phyloP scores from a whole-genome alignment of 1,139 yeast genomes.

The Saccharomycopsis crataegensis region DNA sequence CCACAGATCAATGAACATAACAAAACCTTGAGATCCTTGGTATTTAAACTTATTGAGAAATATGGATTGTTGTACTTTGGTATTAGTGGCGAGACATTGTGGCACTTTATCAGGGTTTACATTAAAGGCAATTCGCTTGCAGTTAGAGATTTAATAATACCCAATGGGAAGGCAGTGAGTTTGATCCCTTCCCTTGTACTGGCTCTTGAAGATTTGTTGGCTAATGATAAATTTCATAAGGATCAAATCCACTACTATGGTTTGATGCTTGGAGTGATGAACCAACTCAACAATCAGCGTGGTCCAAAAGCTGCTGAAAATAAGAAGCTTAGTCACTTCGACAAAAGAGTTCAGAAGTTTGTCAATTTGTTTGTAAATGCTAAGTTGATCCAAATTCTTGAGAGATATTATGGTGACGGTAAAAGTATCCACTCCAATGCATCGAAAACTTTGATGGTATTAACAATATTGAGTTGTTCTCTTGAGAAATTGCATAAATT shows the following conservation, averaged over 20 bases:
- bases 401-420: slow-evolving; percentile 49
- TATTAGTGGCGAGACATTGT: slow-evolving; percentile 48
- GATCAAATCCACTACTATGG: slow-evolving; percentile 37
- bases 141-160: slow-evolving; percentile 51
- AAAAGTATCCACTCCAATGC: slow-evolving; percentile 41
- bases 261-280: slow-evolving; percentile 30
- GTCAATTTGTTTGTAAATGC: slow-evolving; percentile 46
- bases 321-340: not conserved
- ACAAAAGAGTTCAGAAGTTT: slow-evolving; percentile 28
- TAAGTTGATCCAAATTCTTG: slow-evolving; percentile 53
- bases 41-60: slow-evolving; percentile 44
- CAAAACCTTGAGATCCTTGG: slow-evolving; percentile 38
- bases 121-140: slow-evolving; percentile 36
- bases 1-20: slow-evolving; percentile 56
- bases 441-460: slow-evolving; percentile 42
- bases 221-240: slow-evolving; percentile 36
- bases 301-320: not conserved
- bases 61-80: slow-evolving; percentile 50
- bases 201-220: slow-evolving; percentile 36
- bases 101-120: slow-evolving; percentile 57
- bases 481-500: slow-evolving; percentile 31
- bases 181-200: slow-evolving; percentile 21
- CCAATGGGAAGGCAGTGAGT: slow-evolving; percentile 24
- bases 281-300: slow-evolving; percentile 3
- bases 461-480: slow-evolving; percentile 46